Evolutionary conservation across 73 alveolate species (phyloP), one percentile per base, ranked within the genome.

Genomic region (Diophrys sp.): DNA sequence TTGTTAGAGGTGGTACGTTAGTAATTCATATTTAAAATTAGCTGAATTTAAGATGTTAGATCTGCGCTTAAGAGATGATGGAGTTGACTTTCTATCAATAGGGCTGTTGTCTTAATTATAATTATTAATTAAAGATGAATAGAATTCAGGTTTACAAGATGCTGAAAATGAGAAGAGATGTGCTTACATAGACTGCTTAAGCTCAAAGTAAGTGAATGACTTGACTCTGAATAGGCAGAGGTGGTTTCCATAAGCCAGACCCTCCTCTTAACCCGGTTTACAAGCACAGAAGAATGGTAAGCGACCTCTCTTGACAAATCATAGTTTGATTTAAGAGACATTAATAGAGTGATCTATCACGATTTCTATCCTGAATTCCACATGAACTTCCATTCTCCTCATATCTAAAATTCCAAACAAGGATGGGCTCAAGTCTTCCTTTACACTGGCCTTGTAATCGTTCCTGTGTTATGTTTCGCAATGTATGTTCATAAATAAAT

Each of bases 211-310:
- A 44, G 18, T 44, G 62, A 44, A 44, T 44, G 18, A 8, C 80
- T 28, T 70, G 23, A 26, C 55, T 29, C 44, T 27, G 74, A 23
- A 78, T n/a, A 71, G 82, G 88, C 30, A 79, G 88, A 11, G 88
- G 88, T 24, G 76, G 55, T 27, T 80, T 80, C 88, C 88, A 71
- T 27, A 31, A 31, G 27, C 88, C 88, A 18, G 88, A 80, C 69
- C 81, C 82, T n/a, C 57, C 57, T 56, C 32, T 56, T 27, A 24
- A 32, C 54, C 27, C 31, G 24, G 67, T 31, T 5, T 80, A 80
- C 70, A 28, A 71, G n/a, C 88, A 80, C 71, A 80, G 74, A 66
- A 26, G 88, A 24, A 34, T 31, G 11, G 74, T 62, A 62, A 5
- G 72, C 29, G 26, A 44, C 18, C 31, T 11, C 32, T 62, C 72